These are phyloP conservation scores for Saccharomycopsis sp. DNA, from an alignment of 805 yeast genomes.

Conservation along the genomic window DNA sequence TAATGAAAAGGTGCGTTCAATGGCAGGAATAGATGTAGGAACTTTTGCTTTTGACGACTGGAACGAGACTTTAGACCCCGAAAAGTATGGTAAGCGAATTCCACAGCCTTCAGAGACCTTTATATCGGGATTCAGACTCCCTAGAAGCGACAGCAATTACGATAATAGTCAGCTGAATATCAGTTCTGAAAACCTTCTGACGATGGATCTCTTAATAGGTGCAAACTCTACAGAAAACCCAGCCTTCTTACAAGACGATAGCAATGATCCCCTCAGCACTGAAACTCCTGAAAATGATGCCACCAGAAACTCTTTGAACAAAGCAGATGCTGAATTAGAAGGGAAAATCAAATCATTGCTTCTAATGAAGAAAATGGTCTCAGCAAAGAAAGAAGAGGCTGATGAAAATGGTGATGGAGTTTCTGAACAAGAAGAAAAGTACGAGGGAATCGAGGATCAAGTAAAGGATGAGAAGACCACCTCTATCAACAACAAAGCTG, in stretches of 20 bases:
- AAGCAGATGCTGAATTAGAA: conserved; percentile 21
- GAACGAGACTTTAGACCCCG: neutral
- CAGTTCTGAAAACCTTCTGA: neutral
- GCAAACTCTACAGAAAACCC: no score
- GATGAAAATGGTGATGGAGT: neutral
- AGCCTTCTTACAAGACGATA: neutral
- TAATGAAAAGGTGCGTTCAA: neutral
- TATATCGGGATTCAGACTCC: neutral
- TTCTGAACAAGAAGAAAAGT: neutral
- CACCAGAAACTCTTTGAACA: conserved; percentile 5
- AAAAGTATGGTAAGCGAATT: neutral
- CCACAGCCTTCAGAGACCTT: neutral
- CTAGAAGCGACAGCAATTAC: neutral
- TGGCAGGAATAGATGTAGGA: neutral
- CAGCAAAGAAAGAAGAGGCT: neutral
- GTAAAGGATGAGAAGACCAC: neutral
- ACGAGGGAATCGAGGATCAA: neutral
- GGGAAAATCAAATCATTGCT: conserved; percentile 18
- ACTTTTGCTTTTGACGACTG: neutral
- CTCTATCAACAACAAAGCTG: conserved; percentile 15
- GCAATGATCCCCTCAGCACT: no score
- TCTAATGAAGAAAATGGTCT: conserved; percentile 7
- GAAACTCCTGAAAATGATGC: no score
- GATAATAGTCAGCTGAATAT: no score
- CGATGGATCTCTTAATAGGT: neutral